These are phyloP conservation scores for Torulaspora pretoriensis DNA, from an alignment of 1,139 yeast species.

Conservation along the genomic window DNA sequence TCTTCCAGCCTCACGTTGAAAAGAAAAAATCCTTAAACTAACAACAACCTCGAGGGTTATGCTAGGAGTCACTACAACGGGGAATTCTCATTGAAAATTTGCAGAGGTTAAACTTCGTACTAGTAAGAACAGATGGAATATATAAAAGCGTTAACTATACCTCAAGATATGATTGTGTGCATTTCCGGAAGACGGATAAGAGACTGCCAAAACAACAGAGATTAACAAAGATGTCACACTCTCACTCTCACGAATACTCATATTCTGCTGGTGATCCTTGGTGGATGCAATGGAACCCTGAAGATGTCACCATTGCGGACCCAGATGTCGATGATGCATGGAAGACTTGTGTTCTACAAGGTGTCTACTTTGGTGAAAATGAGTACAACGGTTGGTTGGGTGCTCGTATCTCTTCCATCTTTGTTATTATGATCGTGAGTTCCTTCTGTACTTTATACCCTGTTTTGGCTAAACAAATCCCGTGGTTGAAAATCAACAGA, in stretches of 20 bases:
- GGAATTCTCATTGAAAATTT: too few relatives aligned
- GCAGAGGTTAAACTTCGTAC: too few relatives aligned
- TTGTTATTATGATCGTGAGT: slow-evolving; percentile 60
- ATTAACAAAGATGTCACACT: neutral
- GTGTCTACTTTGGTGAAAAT: slow-evolving; percentile 38
- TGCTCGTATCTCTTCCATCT: slow-evolving; percentile 68
- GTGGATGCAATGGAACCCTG: slow-evolving; percentile 29
- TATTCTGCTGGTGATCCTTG: slow-evolving; percentile 7
- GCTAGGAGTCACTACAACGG: too few relatives aligned
- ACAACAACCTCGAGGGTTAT: too few relatives aligned
- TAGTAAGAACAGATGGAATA: too few relatives aligned
- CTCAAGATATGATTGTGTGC: too few relatives aligned
- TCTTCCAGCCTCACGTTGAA: too few relatives aligned
- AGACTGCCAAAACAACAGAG: too few relatives aligned
- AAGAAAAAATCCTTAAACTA: too few relatives aligned
- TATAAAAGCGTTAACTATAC: too few relatives aligned
- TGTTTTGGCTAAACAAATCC: slow-evolving; percentile 31
- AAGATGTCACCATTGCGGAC: slow-evolving; percentile 31
- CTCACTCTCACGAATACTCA: neutral
- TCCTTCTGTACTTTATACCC: slow-evolving; percentile 48
- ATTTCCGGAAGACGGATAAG: too few relatives aligned
- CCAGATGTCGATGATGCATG: slow-evolving; percentile 36
- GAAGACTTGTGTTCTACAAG: slow-evolving; percentile 40
- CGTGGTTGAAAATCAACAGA: slow-evolving; percentile 44
- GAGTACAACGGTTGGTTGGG: slow-evolving; percentile 50